Base-by-base conservation (phyloP, 345 rosid species). In the Litchi chinensis region DNA sequence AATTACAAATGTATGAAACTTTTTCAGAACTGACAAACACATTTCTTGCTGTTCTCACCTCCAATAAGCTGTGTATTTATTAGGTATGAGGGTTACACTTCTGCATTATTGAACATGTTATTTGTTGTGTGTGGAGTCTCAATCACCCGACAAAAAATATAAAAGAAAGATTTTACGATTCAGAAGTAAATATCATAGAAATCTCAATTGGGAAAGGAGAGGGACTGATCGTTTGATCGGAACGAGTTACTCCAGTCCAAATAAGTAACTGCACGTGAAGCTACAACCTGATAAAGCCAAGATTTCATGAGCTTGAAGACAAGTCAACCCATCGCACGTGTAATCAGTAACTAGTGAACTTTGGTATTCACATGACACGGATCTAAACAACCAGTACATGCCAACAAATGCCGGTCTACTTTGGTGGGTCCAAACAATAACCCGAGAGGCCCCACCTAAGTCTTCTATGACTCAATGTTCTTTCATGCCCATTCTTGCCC, bases 301-400 rank as follows among this genome's bases (percentile, higher is more conserved):
- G 79, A 72, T 75, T 70, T 73, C 50, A 41, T 32, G 50, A 67
- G 22, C 54, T 37, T 18, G 75, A 54, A 16, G 43, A 50, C n/a
- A n/a, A n/a, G 78, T 48, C 73, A 65, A 26, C 41, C 46, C 44
- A 52, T 18, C 77, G 84, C 87, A 86, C 89, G 87, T 84, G 87
- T 78, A 79, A 68, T 28, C 8, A 50, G 64, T 64, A 44, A 68
- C 26, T 68, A 64, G 37, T 21, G 72, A 54, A 63, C 71, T 66
- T 77, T 41, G 76, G 74, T 26, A 48, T 65, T 71, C 48, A 43
- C 21, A 18, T 5, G 46, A 41, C 80, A 75, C 82, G 57, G 74
- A 78, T 76, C 81, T 78, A 64, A 13, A 80, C 37, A 68, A 71
- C 50, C 28, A 78, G 65, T 22, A 66, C 78, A 21, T 80, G 4